A percentile compares a stretch with the other conserved stretches of the same genome.
Conservation (phyloP, 2,329 filamentous ascomycete species). For the Westerdykella aurantiaca region DNA sequence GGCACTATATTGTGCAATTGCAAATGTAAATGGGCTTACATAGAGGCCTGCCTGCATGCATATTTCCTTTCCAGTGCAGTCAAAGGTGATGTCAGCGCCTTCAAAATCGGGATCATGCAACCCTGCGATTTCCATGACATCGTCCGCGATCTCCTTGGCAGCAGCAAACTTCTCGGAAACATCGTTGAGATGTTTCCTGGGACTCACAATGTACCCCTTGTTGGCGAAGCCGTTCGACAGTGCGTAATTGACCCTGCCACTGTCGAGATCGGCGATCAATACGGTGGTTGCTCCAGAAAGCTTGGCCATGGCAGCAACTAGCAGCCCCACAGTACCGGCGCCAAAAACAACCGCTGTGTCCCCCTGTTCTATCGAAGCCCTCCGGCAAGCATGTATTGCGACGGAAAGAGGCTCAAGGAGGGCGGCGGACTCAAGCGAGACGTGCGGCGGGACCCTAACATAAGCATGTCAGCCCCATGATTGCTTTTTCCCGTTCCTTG, state of each 20-base stretch:
- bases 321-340: conserved; percentile 58
- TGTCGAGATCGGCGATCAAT: conserved; percentile 38
- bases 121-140: conserved; percentile 35
- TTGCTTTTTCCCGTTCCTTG: conserved; percentile 10
- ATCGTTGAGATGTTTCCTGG: conserved; percentile 19
- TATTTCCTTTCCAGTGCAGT: conserved; percentile 40
- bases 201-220: conserved; percentile 33
- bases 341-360: conserved; percentile 79
- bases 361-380: conserved; percentile 66
- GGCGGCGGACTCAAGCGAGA: conserved; percentile 37
- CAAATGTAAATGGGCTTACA: conserved; percentile 22
- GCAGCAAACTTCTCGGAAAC: conserved; percentile 27
- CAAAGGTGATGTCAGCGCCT: conserved; percentile 38
- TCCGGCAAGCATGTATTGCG: conserved; percentile 75
- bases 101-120: conserved; percentile 34
- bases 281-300: conserved; percentile 39
- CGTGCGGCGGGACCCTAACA: conserved; percentile 35
- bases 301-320: conserved; percentile 39
- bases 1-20: not conserved
- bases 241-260: conserved; percentile 37
- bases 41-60: conserved; percentile 41
- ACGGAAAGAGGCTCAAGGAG: conserved; percentile 63
- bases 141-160: conserved; percentile 33
- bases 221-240: conserved; percentile 36
- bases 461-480: conserved; percentile 23